Evolutionary conservation across 176 grass and related monocot genomes (phyloP).

Genomic region (Alopecurus myosuroides): DNA sequence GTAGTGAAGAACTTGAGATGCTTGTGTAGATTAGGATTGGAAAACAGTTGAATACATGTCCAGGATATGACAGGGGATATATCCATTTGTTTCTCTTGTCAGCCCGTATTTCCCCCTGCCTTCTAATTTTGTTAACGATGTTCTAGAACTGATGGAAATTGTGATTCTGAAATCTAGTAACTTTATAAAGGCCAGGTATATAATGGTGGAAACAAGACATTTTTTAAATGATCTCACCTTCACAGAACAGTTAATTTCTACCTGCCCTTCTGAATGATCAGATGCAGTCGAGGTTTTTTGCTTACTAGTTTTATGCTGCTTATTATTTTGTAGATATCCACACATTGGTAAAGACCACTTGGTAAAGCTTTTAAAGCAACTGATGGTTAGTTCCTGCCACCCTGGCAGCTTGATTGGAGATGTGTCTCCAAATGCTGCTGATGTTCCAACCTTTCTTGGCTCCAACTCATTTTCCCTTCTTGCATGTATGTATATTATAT

Average conservation of each 20-base stretch:
- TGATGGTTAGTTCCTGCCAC: slow-evolving; percentile 62
- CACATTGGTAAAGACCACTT: slow-evolving; percentile 94
- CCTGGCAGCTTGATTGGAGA: slow-evolving; percentile 52
- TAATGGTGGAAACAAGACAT: not conserved
- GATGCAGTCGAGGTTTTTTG: slow-evolving; percentile 14
- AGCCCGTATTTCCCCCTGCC: not conserved
- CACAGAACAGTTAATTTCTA: not conserved
- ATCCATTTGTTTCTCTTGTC: not conserved
- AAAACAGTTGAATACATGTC: not conserved
- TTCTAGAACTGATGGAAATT: not conserved
- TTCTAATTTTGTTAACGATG: not conserved
- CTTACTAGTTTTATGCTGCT: not conserved
- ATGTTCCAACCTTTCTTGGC: slow-evolving; percentile 85
- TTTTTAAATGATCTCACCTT: slow-evolving; percentile 1
- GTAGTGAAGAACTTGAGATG: slow-evolving; percentile 12
- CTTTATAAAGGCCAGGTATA: not conserved
- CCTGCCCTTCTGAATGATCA: slow-evolving; percentile 12
- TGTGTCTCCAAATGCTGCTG: slow-evolving; percentile 67
- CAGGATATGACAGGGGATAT: slow-evolving; percentile 5
- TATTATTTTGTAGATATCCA: slow-evolving; percentile 67
- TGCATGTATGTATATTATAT: slow-evolving; percentile 47
- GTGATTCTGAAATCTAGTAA: not conserved
- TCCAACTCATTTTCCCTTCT: slow-evolving; percentile 87
- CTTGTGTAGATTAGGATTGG: not conserved
- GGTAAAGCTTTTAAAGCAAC: slow-evolving; percentile 92